These are phyloP conservation scores for Amauroascus verrucosus DNA, from an alignment of 2,329 filamentous ascomycete genomes.

Conservation along the genomic window DNA sequence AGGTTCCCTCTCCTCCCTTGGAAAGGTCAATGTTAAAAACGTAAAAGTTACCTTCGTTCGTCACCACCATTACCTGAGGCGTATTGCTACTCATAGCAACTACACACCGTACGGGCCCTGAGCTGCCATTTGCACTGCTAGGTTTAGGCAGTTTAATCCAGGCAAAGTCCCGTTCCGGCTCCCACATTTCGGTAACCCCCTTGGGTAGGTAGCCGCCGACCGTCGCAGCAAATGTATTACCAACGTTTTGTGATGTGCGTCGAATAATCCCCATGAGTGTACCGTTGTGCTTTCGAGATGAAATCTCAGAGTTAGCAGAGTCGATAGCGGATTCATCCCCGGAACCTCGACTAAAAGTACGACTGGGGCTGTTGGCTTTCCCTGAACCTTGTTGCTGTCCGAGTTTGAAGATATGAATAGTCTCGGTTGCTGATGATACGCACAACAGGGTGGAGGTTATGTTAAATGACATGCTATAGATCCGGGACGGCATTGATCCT, in stretches of 20 bases:
- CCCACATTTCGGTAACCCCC: conserved; percentile 96
- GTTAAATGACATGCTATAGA: conserved; percentile 99
- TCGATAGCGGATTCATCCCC: conserved; percentile 28
- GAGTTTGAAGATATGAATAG: conserved; percentile 90
- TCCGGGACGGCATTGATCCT: conserved; percentile 88
- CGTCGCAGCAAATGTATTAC: conserved; percentile 75
- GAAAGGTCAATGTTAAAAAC: conserved; percentile 94
- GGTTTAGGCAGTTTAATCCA: conserved; percentile 82
- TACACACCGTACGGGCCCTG: conserved; percentile 66
- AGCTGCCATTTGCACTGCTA: conserved; percentile 27
- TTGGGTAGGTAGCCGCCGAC: conserved; percentile 86
- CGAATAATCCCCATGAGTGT: conserved; percentile 83
- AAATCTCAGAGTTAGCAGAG: conserved; percentile 26
- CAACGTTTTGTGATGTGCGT: conserved; percentile 89
- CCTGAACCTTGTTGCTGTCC: conserved; percentile 29
- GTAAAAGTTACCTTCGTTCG: conserved; percentile 88
- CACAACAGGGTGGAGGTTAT: conserved; percentile 84
- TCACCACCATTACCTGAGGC: conserved; percentile 96
- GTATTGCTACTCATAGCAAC: conserved; percentile 93
- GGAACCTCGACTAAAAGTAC: conserved; percentile 22
- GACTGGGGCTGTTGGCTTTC: conserved; percentile 16
- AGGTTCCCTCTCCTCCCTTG: conserved; percentile 79
- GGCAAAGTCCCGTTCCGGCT: conserved; percentile 86
- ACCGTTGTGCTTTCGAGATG: conserved; percentile 48
- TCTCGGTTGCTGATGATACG: conserved; percentile 92